Percentiles rank a stretch among this genome's conserved stretches.
phyloP scores from a whole-genome alignment of 1,284 basidiomycete genomes.

The Austroboletus niveus region DNA sequence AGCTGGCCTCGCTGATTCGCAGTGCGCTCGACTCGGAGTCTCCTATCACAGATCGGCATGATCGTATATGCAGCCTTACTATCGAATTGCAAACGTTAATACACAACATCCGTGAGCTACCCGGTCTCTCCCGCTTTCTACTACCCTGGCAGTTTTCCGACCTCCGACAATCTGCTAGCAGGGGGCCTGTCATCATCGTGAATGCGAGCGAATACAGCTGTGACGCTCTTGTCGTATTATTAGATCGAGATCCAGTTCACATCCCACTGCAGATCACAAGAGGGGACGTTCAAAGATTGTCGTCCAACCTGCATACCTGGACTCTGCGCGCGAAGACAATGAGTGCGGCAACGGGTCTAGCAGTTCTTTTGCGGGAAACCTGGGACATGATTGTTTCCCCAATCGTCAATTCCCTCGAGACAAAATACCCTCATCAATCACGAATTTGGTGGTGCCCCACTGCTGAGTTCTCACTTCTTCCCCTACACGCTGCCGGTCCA shows the following conservation, averaged over 20 bases:
- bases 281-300: neutral
- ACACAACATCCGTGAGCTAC: too few species aligned
- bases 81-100: too few species aligned
- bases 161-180: too few species aligned
- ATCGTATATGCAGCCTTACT: neutral
- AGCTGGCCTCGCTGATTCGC: neutral
- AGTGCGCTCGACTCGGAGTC: neutral
- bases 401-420: slow-evolving; percentile 15
- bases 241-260: neutral
- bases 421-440: slow-evolving; percentile 3
- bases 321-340: neutral
- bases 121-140: too few species aligned
- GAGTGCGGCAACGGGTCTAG: neutral
- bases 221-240: too few species aligned
- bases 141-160: too few species aligned
- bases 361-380: slow-evolving; percentile 17
- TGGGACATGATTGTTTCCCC: slow-evolving; percentile 27
- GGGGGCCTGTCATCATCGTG: too few species aligned
- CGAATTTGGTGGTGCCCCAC: slow-evolving; percentile 20
- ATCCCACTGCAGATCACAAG: neutral
- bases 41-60: neutral
- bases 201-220: too few species aligned
- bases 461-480: slow-evolving; percentile 14
- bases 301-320: neutral
- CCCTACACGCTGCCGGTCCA: slow-evolving; percentile 26